phyloP scores from a whole-genome alignment of 306 rosid species.

The Acacia crassicarpa region DNA sequence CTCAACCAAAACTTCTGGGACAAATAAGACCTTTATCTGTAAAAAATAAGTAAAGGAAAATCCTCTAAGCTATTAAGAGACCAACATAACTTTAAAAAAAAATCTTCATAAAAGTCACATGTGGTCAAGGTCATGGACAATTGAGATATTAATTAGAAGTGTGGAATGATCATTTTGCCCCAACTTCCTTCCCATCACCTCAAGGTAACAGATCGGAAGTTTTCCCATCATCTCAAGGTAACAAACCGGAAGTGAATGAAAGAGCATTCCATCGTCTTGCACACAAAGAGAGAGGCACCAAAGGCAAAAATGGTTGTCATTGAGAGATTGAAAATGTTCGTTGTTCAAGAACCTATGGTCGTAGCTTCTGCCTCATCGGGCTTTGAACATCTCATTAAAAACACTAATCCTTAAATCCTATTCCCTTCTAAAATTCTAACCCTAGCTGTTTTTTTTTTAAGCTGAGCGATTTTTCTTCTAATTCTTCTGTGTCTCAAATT shows the following conservation, averaged over 20 bases:
- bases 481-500: not conserved
- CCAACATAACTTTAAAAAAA: too few relatives aligned
- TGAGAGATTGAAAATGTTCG: conserved; percentile 83
- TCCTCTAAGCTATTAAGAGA: too few relatives aligned
- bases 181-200: too few relatives aligned
- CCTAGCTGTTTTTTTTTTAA: too few relatives aligned
- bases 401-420: conserved; percentile 22
- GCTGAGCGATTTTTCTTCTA: not conserved
- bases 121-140: too few relatives aligned
- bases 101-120: too few relatives aligned
- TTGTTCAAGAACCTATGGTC: conserved; percentile 86
- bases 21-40: too few relatives aligned
- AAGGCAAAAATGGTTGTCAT: conserved; percentile 59
- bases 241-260: not conserved
- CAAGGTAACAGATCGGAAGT: too few relatives aligned
- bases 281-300: not conserved
- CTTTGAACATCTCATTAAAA: conserved; percentile 43
- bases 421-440: not conserved
- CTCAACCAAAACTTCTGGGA: too few relatives aligned
- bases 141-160: too few relatives aligned
- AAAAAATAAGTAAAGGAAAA: too few relatives aligned
- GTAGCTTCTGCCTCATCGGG: conserved; percentile 87
- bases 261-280: not conserved
- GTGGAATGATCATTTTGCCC: too few relatives aligned
- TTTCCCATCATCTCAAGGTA: not conserved